Evolutionary conservation across 148 eudicot species (phyloP), one percentile per base, ranked within the genome.

Genomic region (Gaultheria prostrata): DNA sequence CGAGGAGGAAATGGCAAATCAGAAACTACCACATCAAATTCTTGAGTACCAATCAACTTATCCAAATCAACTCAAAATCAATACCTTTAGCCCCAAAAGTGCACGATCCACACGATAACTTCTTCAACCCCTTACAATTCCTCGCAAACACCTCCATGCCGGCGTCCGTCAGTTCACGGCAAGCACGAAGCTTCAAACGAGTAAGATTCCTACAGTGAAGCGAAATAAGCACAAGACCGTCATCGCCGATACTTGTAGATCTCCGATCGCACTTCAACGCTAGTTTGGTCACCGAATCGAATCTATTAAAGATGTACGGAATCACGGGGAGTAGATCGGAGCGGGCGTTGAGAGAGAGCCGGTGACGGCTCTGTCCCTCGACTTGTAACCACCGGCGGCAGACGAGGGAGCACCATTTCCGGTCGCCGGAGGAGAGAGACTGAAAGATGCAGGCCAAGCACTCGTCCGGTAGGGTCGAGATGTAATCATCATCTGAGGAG

Each of bases 331-430:
- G 11, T 3, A 90, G 86, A 46, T 88, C 91, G 32, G 87, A 54
- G 49, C 65, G 83, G 8, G 91, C 93, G 82, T 88, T 86, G 49
- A 91, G 84, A 12, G 92, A 88, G 26, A 91, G 84, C 3, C 93
- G 91, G 51, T 87, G 91, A 15, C 92, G 91, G 74, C 90, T 90
- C 85, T 90, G 92, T 2, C 92, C 93, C 80, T 91, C 93, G 12
- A 91, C 75, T 3, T 1, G n/a, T 1, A 84, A 81, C 93, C 93
- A 91, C 10, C 92, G 89, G 48, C 88, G 89, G 83, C 90, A 90
- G 30, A 91, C 93, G 67, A 88, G 70, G 2, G 92, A 88, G 67
- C 86, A 86, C n/a, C 72, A 67, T 32, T 87, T 91, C 80, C 93
- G 84, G 77, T 91, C 93, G 4, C 78, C 87, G 56, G 93, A 83